Conservation (phyloP, 2,329 filamentous ascomycete species). For the Akanthomyces lecanii region DNA sequence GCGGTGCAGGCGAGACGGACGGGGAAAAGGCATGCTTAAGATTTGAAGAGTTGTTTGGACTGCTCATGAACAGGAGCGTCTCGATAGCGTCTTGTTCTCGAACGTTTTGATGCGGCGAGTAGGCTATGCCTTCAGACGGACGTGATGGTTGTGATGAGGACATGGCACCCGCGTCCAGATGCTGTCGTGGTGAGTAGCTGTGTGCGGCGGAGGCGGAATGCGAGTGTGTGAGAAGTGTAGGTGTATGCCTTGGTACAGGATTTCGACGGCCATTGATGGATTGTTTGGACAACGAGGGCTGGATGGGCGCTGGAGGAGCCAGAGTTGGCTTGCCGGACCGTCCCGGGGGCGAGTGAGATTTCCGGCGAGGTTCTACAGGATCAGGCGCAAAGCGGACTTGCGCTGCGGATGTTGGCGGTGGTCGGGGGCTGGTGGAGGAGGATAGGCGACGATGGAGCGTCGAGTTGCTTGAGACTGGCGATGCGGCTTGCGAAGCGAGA, state of each 20-base stretch:
- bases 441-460: constrained; percentile 49
- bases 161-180: constrained; percentile 36
- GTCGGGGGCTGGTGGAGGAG: constrained; percentile 50
- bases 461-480: constrained; percentile 56
- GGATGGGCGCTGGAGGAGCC: constrained; percentile 52
- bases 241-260: constrained; percentile 46
- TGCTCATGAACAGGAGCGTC: constrained; percentile 76
- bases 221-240: constrained; percentile 46
- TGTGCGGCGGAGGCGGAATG: constrained; percentile 42
- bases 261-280: constrained; percentile 44
- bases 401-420: constrained; percentile 34
- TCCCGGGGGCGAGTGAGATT: constrained; percentile 36
- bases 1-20: constrained; percentile 33
- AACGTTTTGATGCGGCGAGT: constrained; percentile 60
- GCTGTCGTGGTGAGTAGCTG: constrained; percentile 33
- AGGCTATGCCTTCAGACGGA: constrained; percentile 51
- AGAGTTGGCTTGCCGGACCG: constrained; percentile 36
- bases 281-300: constrained; percentile 45
- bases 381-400: constrained; percentile 26
- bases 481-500: constrained; percentile 64
- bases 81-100: constrained; percentile 80
- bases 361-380: constrained; percentile 22
- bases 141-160: constrained; percentile 33
- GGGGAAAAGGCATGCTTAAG: constrained; percentile 53
- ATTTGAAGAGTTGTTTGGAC: constrained; percentile 66